Percentiles rank a stretch among this genome's conserved stretches.
Evolutionary conservation across 306 rosid species (phyloP).

Genomic region (Geum urbanum): DNA sequence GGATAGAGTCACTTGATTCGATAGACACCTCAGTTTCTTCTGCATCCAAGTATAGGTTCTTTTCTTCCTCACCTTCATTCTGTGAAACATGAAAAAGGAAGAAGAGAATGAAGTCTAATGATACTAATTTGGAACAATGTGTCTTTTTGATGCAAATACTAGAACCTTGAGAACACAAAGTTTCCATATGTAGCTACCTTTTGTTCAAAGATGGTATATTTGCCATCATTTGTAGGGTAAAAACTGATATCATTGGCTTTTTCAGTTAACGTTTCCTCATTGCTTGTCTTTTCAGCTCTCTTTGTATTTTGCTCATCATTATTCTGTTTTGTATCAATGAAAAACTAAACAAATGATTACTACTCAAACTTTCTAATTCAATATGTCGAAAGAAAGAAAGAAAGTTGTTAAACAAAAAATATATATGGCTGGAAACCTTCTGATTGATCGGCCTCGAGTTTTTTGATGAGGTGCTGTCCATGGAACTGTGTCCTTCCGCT

Average conservation of each 20-base stretch:
- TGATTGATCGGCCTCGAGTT: constrained; percentile 40
- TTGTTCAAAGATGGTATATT: constrained; percentile 19
- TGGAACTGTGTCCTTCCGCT: constrained; percentile 15
- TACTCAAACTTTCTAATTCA: not conserved
- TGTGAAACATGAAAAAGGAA: constrained; percentile 1
- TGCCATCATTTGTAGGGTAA: constrained; percentile 31
- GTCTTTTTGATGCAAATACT: not conserved
- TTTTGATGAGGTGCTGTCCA: constrained; percentile 22
- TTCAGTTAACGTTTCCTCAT: constrained; percentile 30
- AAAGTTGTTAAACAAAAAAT: too few relatives aligned
- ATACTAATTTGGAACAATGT: not conserved
- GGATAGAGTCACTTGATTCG: constrained; percentile 47
- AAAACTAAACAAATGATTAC: not conserved
- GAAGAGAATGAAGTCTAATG: not conserved
- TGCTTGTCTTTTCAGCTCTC: constrained; percentile 21
- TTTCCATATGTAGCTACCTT: constrained; percentile 25
- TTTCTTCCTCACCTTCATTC: constrained; percentile 29
- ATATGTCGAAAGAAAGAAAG: not conserved
- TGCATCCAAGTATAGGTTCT: constrained; percentile 9
- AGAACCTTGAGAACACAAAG: not conserved
- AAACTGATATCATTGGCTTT: constrained; percentile 4
- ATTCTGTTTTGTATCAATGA: constrained; percentile 34
- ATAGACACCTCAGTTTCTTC: constrained; percentile 24
- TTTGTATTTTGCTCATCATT: constrained; percentile 34
- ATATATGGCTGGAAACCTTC: constrained; percentile 36